Evolutionary conservation across 2,329 filamentous ascomycete genomes (phyloP), one percentile per base, ranked within the genome.

Genomic region (Immersiporthe knoxdaviesiana): DNA sequence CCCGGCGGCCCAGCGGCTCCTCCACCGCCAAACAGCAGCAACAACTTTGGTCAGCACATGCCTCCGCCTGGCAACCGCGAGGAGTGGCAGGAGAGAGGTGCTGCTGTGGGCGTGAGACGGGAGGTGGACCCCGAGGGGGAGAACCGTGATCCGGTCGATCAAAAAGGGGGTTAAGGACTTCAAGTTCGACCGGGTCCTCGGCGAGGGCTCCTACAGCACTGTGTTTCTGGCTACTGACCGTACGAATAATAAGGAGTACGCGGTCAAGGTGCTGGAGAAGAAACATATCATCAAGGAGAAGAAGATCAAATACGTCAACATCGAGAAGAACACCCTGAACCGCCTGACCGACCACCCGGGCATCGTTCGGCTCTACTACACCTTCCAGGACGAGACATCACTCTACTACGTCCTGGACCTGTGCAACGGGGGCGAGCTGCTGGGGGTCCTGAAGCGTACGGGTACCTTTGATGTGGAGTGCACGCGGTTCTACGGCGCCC

Each of bases 221-320:
- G 96, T 99, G 50, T 89, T 96, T 72, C 89, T 96, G 65, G 96
- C 94, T 50, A 97, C 94, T 4, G 96, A 99, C 79, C 90, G 95
- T 50, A 47, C 71, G 93, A 97, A 79, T 97, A 93, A 1, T 83
- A 97, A 97, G 76, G 95, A 99, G 79, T 98, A 98, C 77, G 96
- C 96, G 35, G 94, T 99, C 81, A 99, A 99, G 79, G 95, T 99
- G 21, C 87, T 99, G 61, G 96, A 99, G 81, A 99, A 99, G 82
- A 89, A 94, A 76, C 96, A 99, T 79, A 99, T 99, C 77, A 99
- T 99, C 84, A 99, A 98, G 81, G 96, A 99, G 82, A 98, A 97
- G 81, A 99, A 99, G 85, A 97, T 99, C 77, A 99, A 99, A 85
- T 99, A 99, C 77, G 96, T 99, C 80, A 99, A 98, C 81, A 99